Conservation (phyloP, 768 basidiomycete genomes). For the Coprinopsis sp. region DNA sequence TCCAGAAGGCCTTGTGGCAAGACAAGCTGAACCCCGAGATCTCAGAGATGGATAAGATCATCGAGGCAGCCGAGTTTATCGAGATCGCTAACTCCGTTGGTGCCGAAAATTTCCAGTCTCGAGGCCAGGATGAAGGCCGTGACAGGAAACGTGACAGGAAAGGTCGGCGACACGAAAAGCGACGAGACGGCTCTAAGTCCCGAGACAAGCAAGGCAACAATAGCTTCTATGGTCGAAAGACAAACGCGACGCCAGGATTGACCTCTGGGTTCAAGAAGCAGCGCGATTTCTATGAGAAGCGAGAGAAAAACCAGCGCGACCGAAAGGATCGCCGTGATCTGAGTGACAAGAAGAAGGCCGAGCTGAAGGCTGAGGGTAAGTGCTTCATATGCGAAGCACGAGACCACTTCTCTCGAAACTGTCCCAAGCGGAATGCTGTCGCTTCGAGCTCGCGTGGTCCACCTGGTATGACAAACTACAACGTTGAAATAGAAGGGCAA, state of each 20-base stretch:
- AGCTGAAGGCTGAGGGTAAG: conserved; percentile 14
- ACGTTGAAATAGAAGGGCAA: background rate
- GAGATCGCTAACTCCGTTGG: conserved; percentile 23
- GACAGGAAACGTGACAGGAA: background rate
- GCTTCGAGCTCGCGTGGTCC: background rate
- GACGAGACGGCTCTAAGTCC: background rate
- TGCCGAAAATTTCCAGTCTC: background rate
- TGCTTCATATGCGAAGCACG: conserved; percentile 20
- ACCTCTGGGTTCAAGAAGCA: background rate
- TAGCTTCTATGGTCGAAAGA: background rate
- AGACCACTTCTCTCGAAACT: conserved; percentile 20
- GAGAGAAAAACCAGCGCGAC: background rate
- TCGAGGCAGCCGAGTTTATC: conserved; percentile 22
- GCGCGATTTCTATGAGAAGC: conserved; percentile 3
- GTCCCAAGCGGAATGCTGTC: conserved; percentile 15
- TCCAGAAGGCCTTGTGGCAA: conserved; percentile 27
- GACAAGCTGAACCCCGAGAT: conserved; percentile 23
- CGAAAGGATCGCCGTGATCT: background rate
- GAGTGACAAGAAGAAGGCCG: conserved; percentile 13
- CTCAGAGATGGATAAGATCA: conserved; percentile 20
- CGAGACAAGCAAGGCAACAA: background rate
- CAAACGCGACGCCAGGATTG: background rate
- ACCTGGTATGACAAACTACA: background rate
- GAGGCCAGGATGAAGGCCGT: background rate
- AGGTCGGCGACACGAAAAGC: background rate